phyloP scores from a whole-genome alignment of 805 yeast genomes.

The Cyberlindnera sargentensis region DNA sequence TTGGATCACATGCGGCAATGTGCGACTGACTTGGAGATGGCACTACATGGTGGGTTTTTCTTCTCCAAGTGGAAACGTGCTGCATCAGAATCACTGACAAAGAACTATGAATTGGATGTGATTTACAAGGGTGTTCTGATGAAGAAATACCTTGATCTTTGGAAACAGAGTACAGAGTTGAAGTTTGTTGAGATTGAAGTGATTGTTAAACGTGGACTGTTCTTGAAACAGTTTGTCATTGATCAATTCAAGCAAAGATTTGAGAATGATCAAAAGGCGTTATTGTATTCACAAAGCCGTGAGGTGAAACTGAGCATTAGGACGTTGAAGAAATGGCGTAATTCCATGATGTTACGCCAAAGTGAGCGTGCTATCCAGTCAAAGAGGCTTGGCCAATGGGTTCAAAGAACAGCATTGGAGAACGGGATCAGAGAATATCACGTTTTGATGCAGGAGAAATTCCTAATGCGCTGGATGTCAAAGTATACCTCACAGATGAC shows the following conservation, averaged over 20 bases:
- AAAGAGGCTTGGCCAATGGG: conserved; percentile 8
- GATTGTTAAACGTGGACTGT: not conserved
- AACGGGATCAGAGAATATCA: conserved; percentile 2
- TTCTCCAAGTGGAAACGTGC: conserved; percentile 20
- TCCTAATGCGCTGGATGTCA: conserved; percentile 8
- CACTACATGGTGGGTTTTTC: conserved; percentile 20
- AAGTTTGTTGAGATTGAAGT: conserved; percentile 10
- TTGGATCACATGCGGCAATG: conserved; percentile 4
- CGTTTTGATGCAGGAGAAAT: not conserved
- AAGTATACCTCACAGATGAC: conserved; percentile 3
- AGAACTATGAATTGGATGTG: not conserved
- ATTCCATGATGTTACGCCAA: conserved; percentile 1
- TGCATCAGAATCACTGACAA: not conserved
- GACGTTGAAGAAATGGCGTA: conserved; percentile 9
- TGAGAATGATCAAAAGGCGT: conserved; percentile 3
- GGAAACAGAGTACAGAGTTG: conserved; percentile 6
- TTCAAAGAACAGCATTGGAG: not conserved
- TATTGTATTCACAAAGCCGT: not conserved
- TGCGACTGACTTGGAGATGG: conserved; percentile 12
- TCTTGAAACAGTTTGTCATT: conserved; percentile 11
- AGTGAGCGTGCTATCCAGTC: not conserved
- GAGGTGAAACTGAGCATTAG: not conserved
- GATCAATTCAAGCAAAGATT: conserved; percentile 13
- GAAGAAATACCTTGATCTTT: conserved; percentile 3
- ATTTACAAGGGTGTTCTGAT: not conserved